Base-by-base conservation (phyloP, 208 protist genomes). In the Leishmania gerbilli region DNA sequence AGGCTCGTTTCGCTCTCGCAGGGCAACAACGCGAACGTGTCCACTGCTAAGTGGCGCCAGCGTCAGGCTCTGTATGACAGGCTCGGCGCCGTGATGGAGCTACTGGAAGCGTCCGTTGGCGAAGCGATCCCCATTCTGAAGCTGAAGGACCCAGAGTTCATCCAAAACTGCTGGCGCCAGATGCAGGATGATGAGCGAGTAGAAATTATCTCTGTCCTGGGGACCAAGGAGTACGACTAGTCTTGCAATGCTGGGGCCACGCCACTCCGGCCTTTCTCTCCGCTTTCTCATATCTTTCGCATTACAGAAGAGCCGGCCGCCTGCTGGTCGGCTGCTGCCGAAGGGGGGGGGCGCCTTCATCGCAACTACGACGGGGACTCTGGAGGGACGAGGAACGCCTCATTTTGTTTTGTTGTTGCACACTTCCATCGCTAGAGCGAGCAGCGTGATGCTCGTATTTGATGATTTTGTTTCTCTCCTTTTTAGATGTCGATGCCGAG, bases 1-100 rank as follows among this genome's bases (percentile, higher is more conserved):
- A 87, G 88, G 65, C 96, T 97, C 79, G 90, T 98, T n/a, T 75
- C 80, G 9, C 88, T 96, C 27, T 95, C 92, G 15, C 84, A 90
- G 64, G 91, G 91, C 40, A 88, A 96, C 82, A 94, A 92, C 76
- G 92, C 91, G 0, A 95, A 86, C 69, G 84, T 91, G 27, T 97
- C 95, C 5, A 97, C 95, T 5, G 80, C 92, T n/a, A 93, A 95
- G 82, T 98, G 95, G 95, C 88, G 95, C 15, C 93, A 96, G 81
- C 87, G 89, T 4, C 92, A 98, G 84, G 80, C 88, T 45, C 84
- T 98, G 34, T 94, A 92, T 72, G 92, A 95, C 67, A 89, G 92
- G 0, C 83, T 98, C 55, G 90, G 91, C 9, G 91, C 92, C 8
- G 95, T 98, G 31, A 94, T 98, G 91, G 93, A 98, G 88, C 80